Conservation (phyloP, 2,329 filamentous ascomycete species). For the Penicillium concentricum region DNA sequence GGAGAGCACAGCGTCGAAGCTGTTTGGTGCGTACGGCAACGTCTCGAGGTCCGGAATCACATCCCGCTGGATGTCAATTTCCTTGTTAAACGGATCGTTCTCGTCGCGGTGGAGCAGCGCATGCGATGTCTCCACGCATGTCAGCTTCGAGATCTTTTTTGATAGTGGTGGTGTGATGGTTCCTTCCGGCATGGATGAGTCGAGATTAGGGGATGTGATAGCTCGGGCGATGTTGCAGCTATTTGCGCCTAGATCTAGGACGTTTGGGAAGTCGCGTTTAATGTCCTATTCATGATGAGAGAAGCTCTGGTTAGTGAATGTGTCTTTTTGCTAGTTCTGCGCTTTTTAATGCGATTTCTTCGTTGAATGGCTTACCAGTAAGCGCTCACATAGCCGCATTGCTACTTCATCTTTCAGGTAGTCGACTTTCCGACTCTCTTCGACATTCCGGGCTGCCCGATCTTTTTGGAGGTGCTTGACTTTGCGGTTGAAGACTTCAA, state of each 20-base stretch:
- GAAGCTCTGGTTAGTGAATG: conserved; percentile 2
- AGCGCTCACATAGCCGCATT: conserved; percentile 74
- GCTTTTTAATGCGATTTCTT: not conserved
- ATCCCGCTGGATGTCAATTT: conserved; percentile 69
- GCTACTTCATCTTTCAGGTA: conserved; percentile 95
- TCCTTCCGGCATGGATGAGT: conserved; percentile 48
- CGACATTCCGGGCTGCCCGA: conserved; percentile 68
- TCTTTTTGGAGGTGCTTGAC: conserved; percentile 92
- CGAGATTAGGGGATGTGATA: conserved; percentile 67
- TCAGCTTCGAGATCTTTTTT: conserved; percentile 69
- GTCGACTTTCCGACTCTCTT: conserved; percentile 76
- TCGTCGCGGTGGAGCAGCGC: conserved; percentile 78
- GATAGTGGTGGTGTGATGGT: conserved; percentile 56
- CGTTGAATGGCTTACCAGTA: conserved; percentile 60
- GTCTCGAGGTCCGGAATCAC: conserved; percentile 67
- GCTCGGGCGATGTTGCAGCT: conserved; percentile 90
- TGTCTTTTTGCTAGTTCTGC: not conserved
- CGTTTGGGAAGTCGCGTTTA: conserved; percentile 78
- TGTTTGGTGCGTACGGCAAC: conserved; percentile 70
- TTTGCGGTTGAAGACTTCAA: conserved; percentile 87
- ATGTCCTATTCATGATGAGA: conserved; percentile 61
- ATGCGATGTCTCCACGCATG: conserved; percentile 78
- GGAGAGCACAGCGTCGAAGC: conserved; percentile 87
- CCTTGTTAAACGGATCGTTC: conserved; percentile 63
- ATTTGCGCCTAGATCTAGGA: conserved; percentile 91